These are phyloP conservation scores for Pichia cephalocereana DNA, from an alignment of 805 yeast genomes.

Conservation along the genomic window DNA sequence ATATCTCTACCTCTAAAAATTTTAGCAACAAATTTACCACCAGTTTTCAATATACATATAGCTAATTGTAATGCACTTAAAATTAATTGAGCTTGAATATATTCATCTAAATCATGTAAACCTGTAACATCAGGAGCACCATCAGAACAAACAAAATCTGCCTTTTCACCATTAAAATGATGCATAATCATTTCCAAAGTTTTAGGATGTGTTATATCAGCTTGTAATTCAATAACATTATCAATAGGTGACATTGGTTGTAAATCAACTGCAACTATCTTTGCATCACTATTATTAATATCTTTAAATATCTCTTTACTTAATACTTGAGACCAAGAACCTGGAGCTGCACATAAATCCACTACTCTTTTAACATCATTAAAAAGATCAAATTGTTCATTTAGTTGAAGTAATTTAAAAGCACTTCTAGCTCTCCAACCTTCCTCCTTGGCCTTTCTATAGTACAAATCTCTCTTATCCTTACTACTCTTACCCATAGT, in stretches of 20 bases:
- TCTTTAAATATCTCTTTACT: slow-evolving; percentile 50
- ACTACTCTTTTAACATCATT: slow-evolving; percentile 75
- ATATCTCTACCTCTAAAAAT: slow-evolving; percentile 95
- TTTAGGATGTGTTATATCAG: slow-evolving; percentile 94
- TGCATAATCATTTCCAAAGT: slow-evolving; percentile 69
- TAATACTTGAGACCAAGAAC: slow-evolving; percentile 96
- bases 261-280: slow-evolving; percentile 88
- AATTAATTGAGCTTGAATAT: slow-evolving; percentile 90
- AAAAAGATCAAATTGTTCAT: slow-evolving; percentile 81
- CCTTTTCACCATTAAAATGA: slow-evolving; percentile 83
- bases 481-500: slow-evolving; percentile 90
- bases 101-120: slow-evolving; percentile 91
- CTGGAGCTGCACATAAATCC: slow-evolving; percentile 97
- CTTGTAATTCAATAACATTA: slow-evolving; percentile 84
- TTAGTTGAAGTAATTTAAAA: slow-evolving; percentile 80
- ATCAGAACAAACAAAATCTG: slow-evolving; percentile 93
- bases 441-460: slow-evolving; percentile 91
- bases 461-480: slow-evolving; percentile 88
- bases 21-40: slow-evolving; percentile 93
- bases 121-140: slow-evolving; percentile 99
- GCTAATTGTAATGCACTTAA: slow-evolving; percentile 88
- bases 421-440: slow-evolving; percentile 98
- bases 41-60: slow-evolving; percentile 77
- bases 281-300: slow-evolving; percentile 27
- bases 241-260: slow-evolving; percentile 98